phyloP scores from a whole-genome alignment of 495 filamentous ascomycete genomes.

The Trichoderma virens region DNA sequence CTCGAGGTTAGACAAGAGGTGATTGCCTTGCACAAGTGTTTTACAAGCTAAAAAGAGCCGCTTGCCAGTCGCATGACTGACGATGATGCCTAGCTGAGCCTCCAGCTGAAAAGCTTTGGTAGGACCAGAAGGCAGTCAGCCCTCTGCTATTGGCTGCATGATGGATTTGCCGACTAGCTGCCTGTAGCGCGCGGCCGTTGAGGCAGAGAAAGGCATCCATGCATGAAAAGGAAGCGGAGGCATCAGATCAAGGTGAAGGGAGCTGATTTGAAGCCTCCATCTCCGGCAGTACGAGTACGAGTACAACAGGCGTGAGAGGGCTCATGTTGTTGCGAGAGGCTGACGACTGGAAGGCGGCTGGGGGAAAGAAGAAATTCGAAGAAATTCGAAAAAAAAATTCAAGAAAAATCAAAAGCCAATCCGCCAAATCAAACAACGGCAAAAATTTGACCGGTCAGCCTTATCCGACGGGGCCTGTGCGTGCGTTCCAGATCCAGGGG shows the following conservation, averaged over 20 bases:
- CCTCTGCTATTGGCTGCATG: not conserved
- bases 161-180: not conserved
- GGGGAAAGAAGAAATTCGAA: not conserved
- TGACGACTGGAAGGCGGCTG: too few species aligned
- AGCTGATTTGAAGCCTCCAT: too few species aligned
- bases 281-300: too few species aligned
- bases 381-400: too few species aligned
- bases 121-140: not conserved
- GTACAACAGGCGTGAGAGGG: too few species aligned
- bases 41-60: not conserved
- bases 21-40: not conserved
- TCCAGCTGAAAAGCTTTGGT: not conserved
- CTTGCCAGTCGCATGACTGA: constrained; percentile 4
- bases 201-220: constrained; percentile 1
- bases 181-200: not conserved
- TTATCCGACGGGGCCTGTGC: not conserved
- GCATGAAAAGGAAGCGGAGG: not conserved
- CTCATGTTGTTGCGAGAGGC: too few species aligned
- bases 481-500: constrained; percentile 6
- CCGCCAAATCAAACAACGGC: too few species aligned
- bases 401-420: too few species aligned
- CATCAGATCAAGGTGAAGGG: not conserved
- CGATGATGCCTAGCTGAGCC: not conserved
- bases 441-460: not conserved
- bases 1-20: not conserved